A percentile compares a stretch with the other conserved stretches of the same genome.
Evolutionary conservation across 176 grass and related monocot genomes (phyloP).

Genomic region (Ampelocalamus luodianensis): DNA sequence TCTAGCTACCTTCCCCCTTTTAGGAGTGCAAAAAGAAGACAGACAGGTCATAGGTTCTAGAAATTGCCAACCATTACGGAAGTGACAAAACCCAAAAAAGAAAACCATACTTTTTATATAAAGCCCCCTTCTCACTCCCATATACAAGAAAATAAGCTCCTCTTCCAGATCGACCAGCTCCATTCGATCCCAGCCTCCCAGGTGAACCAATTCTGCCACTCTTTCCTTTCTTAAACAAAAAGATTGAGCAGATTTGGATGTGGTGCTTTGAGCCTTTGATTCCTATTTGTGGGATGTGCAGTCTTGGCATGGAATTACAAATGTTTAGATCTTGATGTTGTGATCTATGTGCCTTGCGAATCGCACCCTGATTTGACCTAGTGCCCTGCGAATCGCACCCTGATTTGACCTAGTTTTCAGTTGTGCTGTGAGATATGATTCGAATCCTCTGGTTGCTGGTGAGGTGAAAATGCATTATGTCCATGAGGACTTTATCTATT

Average conservation of each 20-base stretch:
- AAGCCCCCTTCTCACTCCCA: background rate
- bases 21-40: background rate
- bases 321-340: constrained; percentile 11
- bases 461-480: constrained; percentile 1
- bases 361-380: background rate
- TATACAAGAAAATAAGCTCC: background rate
- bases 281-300: background rate
- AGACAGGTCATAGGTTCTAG: constrained; percentile 17
- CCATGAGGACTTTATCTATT: background rate
- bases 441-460: background rate
- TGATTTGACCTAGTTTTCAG: background rate
- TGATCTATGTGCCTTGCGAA: background rate
- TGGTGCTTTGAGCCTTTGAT: constrained; percentile 5
- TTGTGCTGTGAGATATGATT: background rate
- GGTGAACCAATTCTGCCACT: background rate
- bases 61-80: background rate
- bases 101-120: background rate
- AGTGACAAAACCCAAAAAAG: background rate
- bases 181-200: background rate
- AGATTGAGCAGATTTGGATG: background rate
- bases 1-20: background rate
- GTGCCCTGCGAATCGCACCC: background rate
- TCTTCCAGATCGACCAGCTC: background rate
- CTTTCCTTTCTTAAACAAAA: constrained; percentile 18
- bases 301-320: background rate